phyloP scores from a whole-genome alignment of 306 rosid species.

The Benincasa hispida region DNA sequence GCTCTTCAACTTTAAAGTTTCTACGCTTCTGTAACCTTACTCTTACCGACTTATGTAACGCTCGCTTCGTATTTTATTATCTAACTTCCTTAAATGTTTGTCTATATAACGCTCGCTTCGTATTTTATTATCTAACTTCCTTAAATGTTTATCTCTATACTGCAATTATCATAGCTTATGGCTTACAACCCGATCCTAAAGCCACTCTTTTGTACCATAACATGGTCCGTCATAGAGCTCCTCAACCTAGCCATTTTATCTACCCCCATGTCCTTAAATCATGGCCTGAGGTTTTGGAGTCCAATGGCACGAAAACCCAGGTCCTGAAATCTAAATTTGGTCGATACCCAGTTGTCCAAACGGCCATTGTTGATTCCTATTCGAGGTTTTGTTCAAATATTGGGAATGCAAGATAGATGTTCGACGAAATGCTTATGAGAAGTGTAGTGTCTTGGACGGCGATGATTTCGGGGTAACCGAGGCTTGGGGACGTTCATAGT shows the following conservation, averaged over 20 bases:
- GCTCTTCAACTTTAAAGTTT: slow-evolving; percentile 61
- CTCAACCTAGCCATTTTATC: slow-evolving; percentile 40
- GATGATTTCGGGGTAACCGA: slow-evolving; percentile 50
- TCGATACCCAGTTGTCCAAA: slow-evolving; percentile 44
- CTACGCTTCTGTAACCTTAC: slow-evolving; percentile 43
- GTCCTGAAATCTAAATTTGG: slow-evolving; percentile 50
- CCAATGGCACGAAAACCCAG: slow-evolving; percentile 23
- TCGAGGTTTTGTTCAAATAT: slow-evolving; percentile 17
- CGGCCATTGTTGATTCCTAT: slow-evolving; percentile 48
- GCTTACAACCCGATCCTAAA: slow-evolving; percentile 24
- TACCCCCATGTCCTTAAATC: slow-evolving; percentile 55
- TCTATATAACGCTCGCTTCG: slow-evolving; percentile 41
- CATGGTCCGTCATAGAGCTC: slow-evolving; percentile 29
- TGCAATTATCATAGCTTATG: slow-evolving; percentile 61
- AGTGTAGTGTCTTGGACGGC: slow-evolving; percentile 60
- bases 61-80: slow-evolving; percentile 44
- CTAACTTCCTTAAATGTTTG: slow-evolving; percentile 29
- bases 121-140: slow-evolving; percentile 34
- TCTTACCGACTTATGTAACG: slow-evolving; percentile 41
- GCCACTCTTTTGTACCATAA: slow-evolving; percentile 26
- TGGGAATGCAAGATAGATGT: slow-evolving; percentile 31
- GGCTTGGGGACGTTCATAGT: slow-evolving; percentile 39
- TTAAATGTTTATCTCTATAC: slow-evolving; percentile 56
- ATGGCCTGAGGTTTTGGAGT: slow-evolving; percentile 19
- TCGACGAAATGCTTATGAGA: slow-evolving; percentile 56